Conservation (phyloP, 768 basidiomycete genomes). For the Boletellus ananas region DNA sequence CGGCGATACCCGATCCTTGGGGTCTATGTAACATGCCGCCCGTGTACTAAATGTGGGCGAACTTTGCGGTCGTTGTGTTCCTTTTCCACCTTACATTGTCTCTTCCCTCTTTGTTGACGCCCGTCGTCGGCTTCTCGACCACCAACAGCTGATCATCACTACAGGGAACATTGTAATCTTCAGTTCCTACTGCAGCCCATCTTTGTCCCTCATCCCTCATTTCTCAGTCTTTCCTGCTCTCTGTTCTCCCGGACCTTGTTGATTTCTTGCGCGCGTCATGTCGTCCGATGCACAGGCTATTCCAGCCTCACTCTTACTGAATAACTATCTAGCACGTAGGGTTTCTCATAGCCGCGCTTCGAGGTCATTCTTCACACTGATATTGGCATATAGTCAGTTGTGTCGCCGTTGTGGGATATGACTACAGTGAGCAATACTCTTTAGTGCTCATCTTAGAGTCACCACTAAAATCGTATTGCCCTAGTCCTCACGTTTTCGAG, state of each 20-base stretch:
- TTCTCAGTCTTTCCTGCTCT: not conserved
- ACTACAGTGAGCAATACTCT: not conserved
- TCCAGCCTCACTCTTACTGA: not conserved
- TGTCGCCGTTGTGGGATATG: not conserved
- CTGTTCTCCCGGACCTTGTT: not conserved
- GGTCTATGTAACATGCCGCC: no score
- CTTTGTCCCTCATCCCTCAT: not conserved
- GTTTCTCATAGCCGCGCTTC: not conserved
- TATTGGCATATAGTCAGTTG: not conserved
- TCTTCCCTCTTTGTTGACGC: no score
- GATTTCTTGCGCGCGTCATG: not conserved
- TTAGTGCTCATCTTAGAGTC: not conserved
- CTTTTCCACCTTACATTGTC: no score
- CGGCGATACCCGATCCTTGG: no score
- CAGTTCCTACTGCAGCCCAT: not conserved
- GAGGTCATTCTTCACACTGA: not conserved
- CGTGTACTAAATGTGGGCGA: no score
- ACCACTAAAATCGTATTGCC: constrained; percentile 20
- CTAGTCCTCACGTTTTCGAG: not conserved
- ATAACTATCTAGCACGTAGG: constrained; percentile 1
- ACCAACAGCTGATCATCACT: no score
- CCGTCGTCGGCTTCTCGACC: no score
- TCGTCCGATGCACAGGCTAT: not conserved
- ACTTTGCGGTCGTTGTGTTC: no score
- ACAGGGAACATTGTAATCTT: no score